Base-by-base conservation (phyloP, 257 asterid species). In the Solanum microdontum region DNA sequence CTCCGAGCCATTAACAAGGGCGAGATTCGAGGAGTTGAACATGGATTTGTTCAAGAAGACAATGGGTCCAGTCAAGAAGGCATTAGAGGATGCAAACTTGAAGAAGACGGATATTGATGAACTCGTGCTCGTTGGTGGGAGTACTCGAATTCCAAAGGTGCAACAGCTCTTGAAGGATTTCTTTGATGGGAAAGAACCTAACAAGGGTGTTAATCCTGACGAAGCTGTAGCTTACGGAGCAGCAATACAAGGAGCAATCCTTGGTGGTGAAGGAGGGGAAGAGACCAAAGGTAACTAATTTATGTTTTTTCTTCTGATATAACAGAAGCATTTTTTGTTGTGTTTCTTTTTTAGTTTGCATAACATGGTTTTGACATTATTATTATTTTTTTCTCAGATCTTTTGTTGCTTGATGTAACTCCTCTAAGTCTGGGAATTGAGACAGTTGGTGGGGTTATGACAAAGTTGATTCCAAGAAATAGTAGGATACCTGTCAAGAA, bases 81-180 rank as follows among this genome's bases (percentile, higher is more conserved):
- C 90, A 8, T 51, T 88, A 84, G 80, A 85, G 69, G 91, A 89
- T 82, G 87, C 89, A 32, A 69, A 86, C 14, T 23, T 90, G 55
- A 45, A 90, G 84, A 90, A 87, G 72, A 62, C 69, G 1, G 89
- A 90, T 43, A 88, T 90, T 51, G 23, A 88, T 72, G 91, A 90
- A 73, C 84, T 90, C 36, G 89, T 90, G 70, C 77, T 90, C 17
- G 90, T 90, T 33, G 91, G 91, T 23, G 91, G 90, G 45, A 87
- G 90, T n/a, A 89, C 91, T 37, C 39, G 91, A n/a, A 89, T 89
- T 8, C 91, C 91, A 32, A 89, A 89, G 83, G 91, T 89, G 87
- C 91, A 87, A 26, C 86, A 87, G n/a, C 37, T 89, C 4, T 87
- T 89, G 88, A 87, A 88, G n/a, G 91, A 89, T 82, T 87, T 89